Evolutionary conservation across 257 asterid species (phyloP).

Genomic region (Anisodus tanguticus): DNA sequence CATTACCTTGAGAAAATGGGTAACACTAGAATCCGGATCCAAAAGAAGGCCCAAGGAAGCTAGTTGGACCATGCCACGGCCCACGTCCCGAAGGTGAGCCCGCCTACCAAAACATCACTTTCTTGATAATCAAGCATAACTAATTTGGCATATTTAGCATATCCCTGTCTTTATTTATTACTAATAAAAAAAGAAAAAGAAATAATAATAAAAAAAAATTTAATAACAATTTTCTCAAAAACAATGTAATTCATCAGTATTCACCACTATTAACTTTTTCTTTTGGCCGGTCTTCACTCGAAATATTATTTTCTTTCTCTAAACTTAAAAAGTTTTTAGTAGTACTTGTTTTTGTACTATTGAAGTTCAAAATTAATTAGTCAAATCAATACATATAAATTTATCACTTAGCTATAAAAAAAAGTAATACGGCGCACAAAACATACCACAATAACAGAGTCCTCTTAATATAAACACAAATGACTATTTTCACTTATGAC

Average conservation of each 20-base stretch:
- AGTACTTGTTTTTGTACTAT: background rate
- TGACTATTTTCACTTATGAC: no score
- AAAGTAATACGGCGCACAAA: no score
- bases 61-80: background rate
- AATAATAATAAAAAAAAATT: no score
- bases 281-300: background rate
- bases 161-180: background rate
- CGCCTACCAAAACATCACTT: background rate
- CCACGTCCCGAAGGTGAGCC: background rate
- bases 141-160: conserved; percentile 4
- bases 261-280: background rate
- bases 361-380: no score
- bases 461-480: no score
- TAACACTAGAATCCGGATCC: background rate
- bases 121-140: conserved; percentile 11
- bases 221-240: background rate
- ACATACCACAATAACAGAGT: no score
- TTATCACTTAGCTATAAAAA: no score
- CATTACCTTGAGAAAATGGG: no score
- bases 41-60: background rate
- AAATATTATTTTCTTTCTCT: background rate
- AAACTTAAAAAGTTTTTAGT: no score
- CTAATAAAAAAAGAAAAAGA: background rate
- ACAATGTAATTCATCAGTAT: background rate
- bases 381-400: no score